A percentile compares a stretch with the other conserved stretches of the same genome.
Conservation (phyloP, 1,284 basidiomycete genomes). For the Fomitopsis schrenkii region DNA sequence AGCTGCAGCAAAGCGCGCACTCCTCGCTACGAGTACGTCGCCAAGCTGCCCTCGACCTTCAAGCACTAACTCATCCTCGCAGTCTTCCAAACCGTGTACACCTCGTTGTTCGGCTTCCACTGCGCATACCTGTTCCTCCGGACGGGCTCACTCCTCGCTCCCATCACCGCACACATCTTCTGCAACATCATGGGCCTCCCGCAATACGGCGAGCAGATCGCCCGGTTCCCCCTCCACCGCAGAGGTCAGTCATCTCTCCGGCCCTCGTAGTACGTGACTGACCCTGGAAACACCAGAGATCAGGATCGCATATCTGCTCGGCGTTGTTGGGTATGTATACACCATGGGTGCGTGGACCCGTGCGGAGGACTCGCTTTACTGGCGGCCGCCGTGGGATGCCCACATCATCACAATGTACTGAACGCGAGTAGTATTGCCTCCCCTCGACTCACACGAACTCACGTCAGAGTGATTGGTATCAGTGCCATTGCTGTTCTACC, state of each 20-base stretch:
- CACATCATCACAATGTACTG: background rate
- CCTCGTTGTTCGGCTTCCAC: constrained; percentile 90
- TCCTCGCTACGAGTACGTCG: constrained; percentile 54
- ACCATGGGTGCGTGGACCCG: constrained; percentile 27
- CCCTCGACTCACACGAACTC: too few species aligned
- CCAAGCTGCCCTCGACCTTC: constrained; percentile 6
- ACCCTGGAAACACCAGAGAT: constrained; percentile 20
- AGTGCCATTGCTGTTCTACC: too few species aligned
- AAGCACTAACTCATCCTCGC: constrained; percentile 5
- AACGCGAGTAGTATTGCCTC: background rate
- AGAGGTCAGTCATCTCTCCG: constrained; percentile 19
- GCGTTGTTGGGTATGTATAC: constrained; percentile 29
- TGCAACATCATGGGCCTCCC: constrained; percentile 97
- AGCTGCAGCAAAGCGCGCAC: constrained; percentile 59
- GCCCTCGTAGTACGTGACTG: background rate
- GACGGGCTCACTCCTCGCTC: constrained; percentile 60
- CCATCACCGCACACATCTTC: constrained; percentile 79
- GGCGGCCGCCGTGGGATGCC: constrained; percentile 8
- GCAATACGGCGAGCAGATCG: constrained; percentile 35
- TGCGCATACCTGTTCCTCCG: constrained; percentile 84
- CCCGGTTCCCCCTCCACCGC: constrained; percentile 22
- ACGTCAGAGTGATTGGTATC: too few species aligned
- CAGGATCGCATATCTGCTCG: constrained; percentile 24
- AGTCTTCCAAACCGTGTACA: constrained; percentile 89
- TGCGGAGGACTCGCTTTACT: constrained; percentile 24